Evolutionary conservation across 1,139 yeast genomes (phyloP).

Genomic region (Yamadazyma songkhlaensis): DNA sequence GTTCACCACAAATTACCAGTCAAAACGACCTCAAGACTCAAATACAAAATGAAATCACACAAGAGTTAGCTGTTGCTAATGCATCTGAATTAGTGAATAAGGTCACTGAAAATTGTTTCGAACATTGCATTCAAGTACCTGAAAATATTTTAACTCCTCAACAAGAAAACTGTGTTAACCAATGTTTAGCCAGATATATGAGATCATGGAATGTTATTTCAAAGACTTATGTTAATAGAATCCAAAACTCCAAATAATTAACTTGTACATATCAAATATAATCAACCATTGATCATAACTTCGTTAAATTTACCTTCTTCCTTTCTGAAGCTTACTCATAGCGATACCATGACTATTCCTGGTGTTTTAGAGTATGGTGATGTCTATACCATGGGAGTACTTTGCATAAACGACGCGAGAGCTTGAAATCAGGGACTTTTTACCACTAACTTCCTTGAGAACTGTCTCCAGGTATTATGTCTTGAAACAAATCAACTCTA

Average conservation of each 20-base stretch:
- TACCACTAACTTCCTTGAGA: too few relatives aligned
- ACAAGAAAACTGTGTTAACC: conserved; percentile 56
- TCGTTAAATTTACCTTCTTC: too few relatives aligned
- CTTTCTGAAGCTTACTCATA: too few relatives aligned
- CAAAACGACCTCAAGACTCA: conserved; percentile 42
- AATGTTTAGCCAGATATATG: conserved; percentile 86
- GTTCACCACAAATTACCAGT: background rate
- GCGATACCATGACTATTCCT: too few relatives aligned
- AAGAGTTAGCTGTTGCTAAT: conserved; percentile 84
- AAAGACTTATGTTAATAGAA: conserved; percentile 69
- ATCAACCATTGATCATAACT: too few relatives aligned
- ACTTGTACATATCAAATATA: background rate
- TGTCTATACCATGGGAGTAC: too few relatives aligned
- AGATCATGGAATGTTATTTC: conserved; percentile 86
- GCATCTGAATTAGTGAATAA: conserved; percentile 85
- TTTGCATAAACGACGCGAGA: too few relatives aligned
- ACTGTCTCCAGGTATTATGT: too few relatives aligned
- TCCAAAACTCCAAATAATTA: conserved; percentile 35
- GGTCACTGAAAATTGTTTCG: conserved; percentile 86
- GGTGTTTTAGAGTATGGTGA: too few relatives aligned
- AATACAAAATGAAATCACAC: conserved; percentile 69
- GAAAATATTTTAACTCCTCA: conserved; percentile 32
- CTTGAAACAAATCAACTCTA: too few relatives aligned
- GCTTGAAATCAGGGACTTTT: too few relatives aligned
- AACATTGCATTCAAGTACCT: conserved; percentile 64